phyloP scores from a whole-genome alignment of 1,139 yeast species.

The Torulaspora globosa region DNA sequence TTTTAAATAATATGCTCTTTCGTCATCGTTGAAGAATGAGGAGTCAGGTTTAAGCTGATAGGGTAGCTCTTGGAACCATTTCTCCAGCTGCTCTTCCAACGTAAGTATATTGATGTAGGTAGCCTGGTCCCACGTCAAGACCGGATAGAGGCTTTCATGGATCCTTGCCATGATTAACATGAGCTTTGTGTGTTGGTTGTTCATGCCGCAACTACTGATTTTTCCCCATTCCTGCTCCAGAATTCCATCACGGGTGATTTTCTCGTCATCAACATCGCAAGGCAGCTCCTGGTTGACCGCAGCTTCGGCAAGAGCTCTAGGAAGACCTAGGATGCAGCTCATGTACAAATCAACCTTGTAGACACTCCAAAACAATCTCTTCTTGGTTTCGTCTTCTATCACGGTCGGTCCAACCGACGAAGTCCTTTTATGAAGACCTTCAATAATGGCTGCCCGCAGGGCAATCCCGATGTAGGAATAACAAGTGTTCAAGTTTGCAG shows the following conservation, averaged over 20 bases:
- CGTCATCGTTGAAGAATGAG: constrained; percentile 28
- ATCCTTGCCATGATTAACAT: constrained; percentile 54
- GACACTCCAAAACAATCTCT: constrained; percentile 81
- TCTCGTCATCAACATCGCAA: constrained; percentile 77
- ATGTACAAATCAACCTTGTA: constrained; percentile 87
- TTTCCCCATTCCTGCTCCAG: constrained; percentile 38
- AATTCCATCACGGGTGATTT: constrained; percentile 53
- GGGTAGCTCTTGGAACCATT: constrained; percentile 71
- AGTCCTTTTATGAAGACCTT: constrained; percentile 75
- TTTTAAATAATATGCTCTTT: constrained; percentile 50
- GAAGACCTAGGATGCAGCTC: constrained; percentile 80
- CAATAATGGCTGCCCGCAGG: constrained; percentile 71
- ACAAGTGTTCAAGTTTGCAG: constrained; percentile 81
- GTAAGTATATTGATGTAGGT: constrained; percentile 43
- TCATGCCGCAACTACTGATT: constrained; percentile 66
- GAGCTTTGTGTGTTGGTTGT: constrained; percentile 75
- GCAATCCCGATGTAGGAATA: constrained; percentile 89
- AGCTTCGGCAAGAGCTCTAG: constrained; percentile 53
- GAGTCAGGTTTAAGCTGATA: constrained; percentile 58
- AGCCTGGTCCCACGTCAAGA: constrained; percentile 22
- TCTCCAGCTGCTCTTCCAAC: constrained; percentile 61
- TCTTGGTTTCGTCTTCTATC: constrained; percentile 76
- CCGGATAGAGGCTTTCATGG: constrained; percentile 45
- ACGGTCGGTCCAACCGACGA: constrained; percentile 41
- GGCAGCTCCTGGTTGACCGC: constrained; percentile 86